Evolutionary conservation across 768 basidiomycete genomes (phyloP).

Genomic region (Cystofilobasidium bisporidii): DNA sequence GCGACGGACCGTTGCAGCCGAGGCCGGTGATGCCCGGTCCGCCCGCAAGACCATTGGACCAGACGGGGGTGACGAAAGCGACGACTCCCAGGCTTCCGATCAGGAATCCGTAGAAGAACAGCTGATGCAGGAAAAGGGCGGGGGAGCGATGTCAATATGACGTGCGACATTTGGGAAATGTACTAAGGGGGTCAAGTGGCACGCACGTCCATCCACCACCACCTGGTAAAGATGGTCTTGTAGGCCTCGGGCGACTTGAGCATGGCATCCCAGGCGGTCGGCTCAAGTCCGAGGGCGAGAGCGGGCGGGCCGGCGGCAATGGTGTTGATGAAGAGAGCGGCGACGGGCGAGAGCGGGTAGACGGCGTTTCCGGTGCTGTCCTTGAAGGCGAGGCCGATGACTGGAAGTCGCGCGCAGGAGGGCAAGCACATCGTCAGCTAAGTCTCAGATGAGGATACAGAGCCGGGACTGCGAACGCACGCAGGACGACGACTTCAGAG

Average conservation of each 20-base stretch:
- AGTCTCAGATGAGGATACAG: neutral
- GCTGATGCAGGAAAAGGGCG: too few relatives aligned
- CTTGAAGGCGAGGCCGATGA: conserved; percentile 53
- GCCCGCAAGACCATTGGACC: conserved; percentile 18
- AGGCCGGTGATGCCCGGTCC: neutral
- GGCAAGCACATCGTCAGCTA: neutral
- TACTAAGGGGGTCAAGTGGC: too few relatives aligned
- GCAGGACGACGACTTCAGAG: conserved; percentile 49
- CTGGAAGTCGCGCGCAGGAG: conserved; percentile 7
- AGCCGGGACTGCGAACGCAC: neutral
- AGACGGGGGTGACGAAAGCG: conserved; percentile 34
- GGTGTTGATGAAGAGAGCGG: conserved; percentile 38
- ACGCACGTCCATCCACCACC: conserved; percentile 39
- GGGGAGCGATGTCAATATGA: too few relatives aligned
- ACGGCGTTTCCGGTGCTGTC: conserved; percentile 47
- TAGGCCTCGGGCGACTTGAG: conserved; percentile 42
- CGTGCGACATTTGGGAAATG: too few relatives aligned
- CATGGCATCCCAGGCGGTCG: conserved; percentile 50
- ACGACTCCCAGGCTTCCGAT: conserved; percentile 33
- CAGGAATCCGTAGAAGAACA: conserved; percentile 40
- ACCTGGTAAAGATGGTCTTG: conserved; percentile 41
- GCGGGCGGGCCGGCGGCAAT: conserved; percentile 46
- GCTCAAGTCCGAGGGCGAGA: conserved; percentile 24
- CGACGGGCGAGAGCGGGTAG: conserved; percentile 52
- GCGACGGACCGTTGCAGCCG: neutral